Evolutionary conservation across 768 basidiomycete genomes (phyloP), one percentile per base, ranked within the genome.

Genomic region (Termitomyces sp.): DNA sequence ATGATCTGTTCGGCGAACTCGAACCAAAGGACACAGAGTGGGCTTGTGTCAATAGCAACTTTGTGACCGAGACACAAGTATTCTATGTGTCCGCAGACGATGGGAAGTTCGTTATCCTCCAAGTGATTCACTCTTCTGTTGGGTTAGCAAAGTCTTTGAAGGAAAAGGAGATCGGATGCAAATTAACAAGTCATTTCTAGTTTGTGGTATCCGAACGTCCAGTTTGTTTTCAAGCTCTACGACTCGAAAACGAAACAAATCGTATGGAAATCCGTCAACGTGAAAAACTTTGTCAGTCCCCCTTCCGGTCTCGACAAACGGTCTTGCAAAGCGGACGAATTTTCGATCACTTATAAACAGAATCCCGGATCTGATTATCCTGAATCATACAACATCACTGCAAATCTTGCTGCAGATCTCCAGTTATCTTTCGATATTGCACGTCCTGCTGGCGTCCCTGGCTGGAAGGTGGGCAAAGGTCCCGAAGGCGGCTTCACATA

Each of bases 201-300:
- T 24, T 70, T 98, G 59, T 94, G 95, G 86, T 95, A 90, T 68
- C 94, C 97, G 4, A 92, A 88, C 32, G 87, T 96, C 65, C 96
- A 99, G 72, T 92, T 98, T 71, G 90, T 86, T 4, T 94, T 87
- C 85, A 96, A 94, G 73, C 73, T 90, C 52, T 87, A 83, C 75
- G 83, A 97, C 66, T 87, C 93, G 6, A 79, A 81, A 61, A 92
- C 87, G 20, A 83, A 85, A 56, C 80, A 89, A 65, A 80, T 73
- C 47, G 77, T 76, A 58, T 99, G 95, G 95, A 91, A 90, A 70
- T 93, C 92, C 28, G 68, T 93, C 70, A 94, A 93, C 58, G 90
- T 91, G 40, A 77, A 79, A 66, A 90, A 92, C 71, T 94, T 94
- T 66, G 78, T 80, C 54, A 83, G 85, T 16, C 84, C 90, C 1